Base-by-base conservation (phyloP, 192 early-diverging fungal genomes). In the Coemansia sp. region DNA sequence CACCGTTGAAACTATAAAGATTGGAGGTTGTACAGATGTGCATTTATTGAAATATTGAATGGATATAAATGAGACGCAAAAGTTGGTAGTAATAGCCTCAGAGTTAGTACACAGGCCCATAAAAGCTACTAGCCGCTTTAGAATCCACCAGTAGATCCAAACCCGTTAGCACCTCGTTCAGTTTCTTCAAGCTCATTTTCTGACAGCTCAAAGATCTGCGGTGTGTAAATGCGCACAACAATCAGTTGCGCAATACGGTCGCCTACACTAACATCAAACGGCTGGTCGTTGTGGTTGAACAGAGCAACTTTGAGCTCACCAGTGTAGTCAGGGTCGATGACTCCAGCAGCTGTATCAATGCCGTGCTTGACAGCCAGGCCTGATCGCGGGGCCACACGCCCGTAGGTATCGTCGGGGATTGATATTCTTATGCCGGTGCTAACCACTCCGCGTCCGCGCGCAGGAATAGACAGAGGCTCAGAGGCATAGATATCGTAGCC, bases 231-330 rank as follows among this genome's bases (percentile, higher is more conserved):
- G 50, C 84, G 77, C 73, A 97, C 97, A 9, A 99, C 76, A 31
- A 99, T 87, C 56, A 99, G 74, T 80, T 99, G 97, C 11, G 97
- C 97, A 73, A 99, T 87, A 25, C 97, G 87, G 72, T 99, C 96
- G 14, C 97, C 97, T 47, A 85, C 74, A 43, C 88, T 86, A 57
- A 99, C 87, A 81, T 67, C 31, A 83, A 83, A 80, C 19, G 92
- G 88, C 0, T 78, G 72, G 51, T 91, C 85, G 50, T 85, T 82
- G 79, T 94, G 92, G 84, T 95, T 97, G 74, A 97, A 96, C 66
- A 97, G 71, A 1, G 95, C 85, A 6, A 97, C 87, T 45, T 91
- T 88, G 31, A 97, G 47, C 22, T 89, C 87, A 5, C 93, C 97
- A 23, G 92, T 81, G 77, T 98, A 97, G 68, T 97, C 95, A 4